phyloP scores from a whole-genome alignment of 1,139 yeast species.

The Schizosaccharomyces versatilis region DNA sequence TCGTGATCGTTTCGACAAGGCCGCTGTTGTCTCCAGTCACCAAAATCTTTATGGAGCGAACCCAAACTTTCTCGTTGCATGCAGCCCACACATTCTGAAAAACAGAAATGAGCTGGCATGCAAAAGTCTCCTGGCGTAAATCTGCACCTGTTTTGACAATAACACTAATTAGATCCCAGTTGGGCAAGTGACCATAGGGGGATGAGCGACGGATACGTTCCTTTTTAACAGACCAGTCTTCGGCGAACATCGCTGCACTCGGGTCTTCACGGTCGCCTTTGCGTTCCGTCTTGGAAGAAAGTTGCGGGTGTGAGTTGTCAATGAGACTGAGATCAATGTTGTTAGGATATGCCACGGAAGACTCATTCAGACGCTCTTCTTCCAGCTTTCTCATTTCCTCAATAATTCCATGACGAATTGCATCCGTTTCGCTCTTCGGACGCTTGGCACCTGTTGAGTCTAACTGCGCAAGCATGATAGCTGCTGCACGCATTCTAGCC shows the following conservation, averaged over 20 bases:
- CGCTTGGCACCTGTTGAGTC: slow-evolving; percentile 44
- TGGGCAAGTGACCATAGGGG: slow-evolving; percentile 59
- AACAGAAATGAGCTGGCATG: slow-evolving; percentile 74
- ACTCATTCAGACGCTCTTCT: slow-evolving; percentile 23
- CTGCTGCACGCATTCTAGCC: slow-evolving; percentile 85
- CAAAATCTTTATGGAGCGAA: slow-evolving; percentile 72
- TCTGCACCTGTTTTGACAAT: slow-evolving; percentile 93
- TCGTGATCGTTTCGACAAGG: slow-evolving; percentile 80
- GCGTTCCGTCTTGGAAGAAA: slow-evolving; percentile 50
- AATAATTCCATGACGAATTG: slow-evolving; percentile 56
- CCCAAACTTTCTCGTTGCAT: slow-evolving; percentile 56
- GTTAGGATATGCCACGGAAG: slow-evolving; percentile 1
- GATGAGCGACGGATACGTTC: slow-evolving; percentile 58
- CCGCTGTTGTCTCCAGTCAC: slow-evolving; percentile 83
- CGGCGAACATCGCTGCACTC: slow-evolving; percentile 45
- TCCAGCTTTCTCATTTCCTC: slow-evolving; percentile 79
- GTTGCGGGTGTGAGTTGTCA: slow-evolving; percentile 85
- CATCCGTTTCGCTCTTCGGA: slow-evolving; percentile 48
- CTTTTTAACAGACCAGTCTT: slow-evolving; percentile 73
- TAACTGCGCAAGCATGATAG: slow-evolving; percentile 76
- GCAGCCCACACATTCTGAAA: slow-evolving; percentile 67
- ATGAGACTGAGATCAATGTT: slow-evolving; percentile 27
- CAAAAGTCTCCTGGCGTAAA: slow-evolving; percentile 89
- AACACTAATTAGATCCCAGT: slow-evolving; percentile 89
- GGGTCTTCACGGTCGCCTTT: slow-evolving; percentile 25